Conservation (phyloP, 2,329 filamentous ascomycete species). For the Davidsoniella eucalypti region DNA sequence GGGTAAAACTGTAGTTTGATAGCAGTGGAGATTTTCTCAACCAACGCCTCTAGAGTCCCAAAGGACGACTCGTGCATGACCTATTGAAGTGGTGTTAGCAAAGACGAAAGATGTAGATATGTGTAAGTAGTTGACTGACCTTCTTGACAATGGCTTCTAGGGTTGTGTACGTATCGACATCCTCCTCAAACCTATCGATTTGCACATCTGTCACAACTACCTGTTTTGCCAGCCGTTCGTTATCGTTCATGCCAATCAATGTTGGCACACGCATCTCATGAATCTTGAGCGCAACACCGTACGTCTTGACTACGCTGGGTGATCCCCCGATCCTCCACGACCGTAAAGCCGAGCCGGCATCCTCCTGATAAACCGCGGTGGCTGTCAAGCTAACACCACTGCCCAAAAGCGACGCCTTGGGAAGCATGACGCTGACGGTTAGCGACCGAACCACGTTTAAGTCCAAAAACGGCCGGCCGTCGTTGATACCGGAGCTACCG, state of each 20-base stretch:
- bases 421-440: constrained; percentile 38
- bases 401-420: constrained; percentile 54
- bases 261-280: constrained; percentile 45
- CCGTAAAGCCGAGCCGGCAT: constrained; percentile 4
- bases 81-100: constrained; percentile 20
- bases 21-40: constrained; percentile 28
- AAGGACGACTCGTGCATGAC: constrained; percentile 39
- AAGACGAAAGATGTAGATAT: neutral
- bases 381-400: constrained; percentile 37
- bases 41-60: constrained; percentile 47
- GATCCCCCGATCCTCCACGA: constrained; percentile 11
- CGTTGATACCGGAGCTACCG: neutral
- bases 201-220: constrained; percentile 46
- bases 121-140: constrained; percentile 13
- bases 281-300: constrained; percentile 29
- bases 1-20: constrained; percentile 28
- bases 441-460: constrained; percentile 26
- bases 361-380: constrained; percentile 25
- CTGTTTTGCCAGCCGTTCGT: constrained; percentile 52
- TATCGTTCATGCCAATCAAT: constrained; percentile 55
- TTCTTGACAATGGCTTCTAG: constrained; percentile 46
- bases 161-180: constrained; percentile 33
- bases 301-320: constrained; percentile 15
- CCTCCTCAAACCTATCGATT: constrained; percentile 34
- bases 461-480: constrained; percentile 19